These are phyloP conservation scores for Ceratobasidium sp. DNA, from an alignment of 1,284 basidiomycete species.

Conservation along the genomic window DNA sequence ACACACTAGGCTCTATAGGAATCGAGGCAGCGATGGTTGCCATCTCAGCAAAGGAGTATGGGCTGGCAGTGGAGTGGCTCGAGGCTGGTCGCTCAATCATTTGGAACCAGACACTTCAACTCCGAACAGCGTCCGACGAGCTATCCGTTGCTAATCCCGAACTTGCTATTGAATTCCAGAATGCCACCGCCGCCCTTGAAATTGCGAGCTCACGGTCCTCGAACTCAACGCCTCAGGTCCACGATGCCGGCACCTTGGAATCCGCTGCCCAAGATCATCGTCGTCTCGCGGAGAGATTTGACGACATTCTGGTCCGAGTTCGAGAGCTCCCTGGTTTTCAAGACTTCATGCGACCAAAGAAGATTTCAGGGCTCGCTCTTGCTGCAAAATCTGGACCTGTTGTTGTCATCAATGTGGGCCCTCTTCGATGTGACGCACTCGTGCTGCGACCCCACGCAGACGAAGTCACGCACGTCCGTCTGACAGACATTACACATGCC, in stretches of 20 bases:
- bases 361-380: constrained; percentile 10
- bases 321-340: constrained; percentile 43
- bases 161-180: constrained; percentile 9
- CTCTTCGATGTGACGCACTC: constrained; percentile 41
- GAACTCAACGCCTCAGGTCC: too few species aligned
- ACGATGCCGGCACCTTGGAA: too few species aligned
- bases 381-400: constrained; percentile 39
- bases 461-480: constrained; percentile 16
- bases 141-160: neutral
- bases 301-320: constrained; percentile 37
- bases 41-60: neutral
- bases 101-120: constrained; percentile 13
- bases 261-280: neutral
- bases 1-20: neutral
- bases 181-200: neutral
- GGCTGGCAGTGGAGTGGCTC: constrained; percentile 20
- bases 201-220: neutral
- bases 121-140: constrained; percentile 9
- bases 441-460: constrained; percentile 3
- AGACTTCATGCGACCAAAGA: constrained; percentile 39
- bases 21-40: constrained; percentile 24
- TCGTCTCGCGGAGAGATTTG: constrained; percentile 31
- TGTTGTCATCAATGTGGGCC: constrained; percentile 42
- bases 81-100: constrained; percentile 25
- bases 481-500: constrained; percentile 11